Conservation (phyloP, 2,329 filamentous ascomycete genomes). For the Epichloe uncinata region DNA sequence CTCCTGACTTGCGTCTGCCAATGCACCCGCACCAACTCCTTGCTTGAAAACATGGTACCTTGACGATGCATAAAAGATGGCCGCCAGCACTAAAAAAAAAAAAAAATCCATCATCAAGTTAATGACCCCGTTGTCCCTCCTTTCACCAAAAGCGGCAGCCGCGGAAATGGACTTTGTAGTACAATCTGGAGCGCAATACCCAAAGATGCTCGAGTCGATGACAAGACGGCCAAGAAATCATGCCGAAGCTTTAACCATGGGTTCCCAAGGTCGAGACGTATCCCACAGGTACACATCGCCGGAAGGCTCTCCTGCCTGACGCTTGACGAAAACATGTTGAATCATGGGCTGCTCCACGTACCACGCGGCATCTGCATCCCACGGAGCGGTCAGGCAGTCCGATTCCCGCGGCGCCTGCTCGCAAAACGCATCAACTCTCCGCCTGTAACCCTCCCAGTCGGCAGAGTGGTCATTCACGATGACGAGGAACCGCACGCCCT, state of each 20-base stretch:
- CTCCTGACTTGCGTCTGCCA: neutral
- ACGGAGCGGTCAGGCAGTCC: constrained; percentile 11
- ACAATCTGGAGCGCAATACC: neutral
- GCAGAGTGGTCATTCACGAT: constrained; percentile 23
- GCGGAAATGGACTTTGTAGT: neutral
- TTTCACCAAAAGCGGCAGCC: neutral
- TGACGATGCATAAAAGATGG: neutral
- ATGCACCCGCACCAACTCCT: constrained; percentile 1
- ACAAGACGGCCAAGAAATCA: constrained; percentile 6
- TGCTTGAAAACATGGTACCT: neutral
- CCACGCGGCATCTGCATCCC: neutral
- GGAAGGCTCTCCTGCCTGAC: constrained; percentile 17
- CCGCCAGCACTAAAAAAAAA: neutral
- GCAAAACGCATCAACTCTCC: constrained; percentile 21
- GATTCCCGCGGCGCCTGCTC: constrained; percentile 14
- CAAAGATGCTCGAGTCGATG: neutral
- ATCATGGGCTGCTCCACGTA: constrained; percentile 10
- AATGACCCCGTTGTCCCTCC: neutral
- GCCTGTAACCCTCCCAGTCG: constrained; percentile 20
- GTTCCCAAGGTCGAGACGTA: constrained; percentile 27
- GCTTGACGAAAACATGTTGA: constrained; percentile 24
- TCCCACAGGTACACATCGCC: constrained; percentile 30
- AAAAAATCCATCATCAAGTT: neutral
- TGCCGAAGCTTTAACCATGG: constrained; percentile 27
- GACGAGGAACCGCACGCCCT: constrained; percentile 25